Conservation (phyloP, 2,329 filamentous ascomycete species). For the Calycina marina region DNA sequence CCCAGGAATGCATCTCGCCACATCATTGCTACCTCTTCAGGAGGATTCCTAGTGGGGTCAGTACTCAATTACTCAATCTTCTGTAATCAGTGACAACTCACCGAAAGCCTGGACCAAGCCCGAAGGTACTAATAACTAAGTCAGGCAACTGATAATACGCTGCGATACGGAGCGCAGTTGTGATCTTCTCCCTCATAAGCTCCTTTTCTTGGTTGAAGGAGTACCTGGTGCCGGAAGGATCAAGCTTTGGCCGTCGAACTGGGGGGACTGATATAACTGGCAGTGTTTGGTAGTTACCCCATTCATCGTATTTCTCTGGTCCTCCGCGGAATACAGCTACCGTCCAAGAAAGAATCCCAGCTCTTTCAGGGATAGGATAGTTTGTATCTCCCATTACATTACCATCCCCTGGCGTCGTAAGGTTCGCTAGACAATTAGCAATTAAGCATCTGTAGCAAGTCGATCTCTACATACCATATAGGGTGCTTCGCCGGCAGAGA, state of each 20-base stretch:
- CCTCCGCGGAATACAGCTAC: conserved; percentile 62
- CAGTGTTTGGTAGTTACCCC: conserved; percentile 31
- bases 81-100: background rate
- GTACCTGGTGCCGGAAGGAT: conserved; percentile 50
- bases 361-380: conserved; percentile 58
- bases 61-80: background rate
- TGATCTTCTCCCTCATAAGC: conserved; percentile 59
- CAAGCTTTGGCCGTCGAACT: conserved; percentile 58
- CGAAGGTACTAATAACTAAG: conserved; percentile 50
- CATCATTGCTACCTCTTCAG: conserved; percentile 47
- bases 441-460: no score
- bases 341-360: conserved; percentile 54
- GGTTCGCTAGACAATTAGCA: conserved; percentile 10
- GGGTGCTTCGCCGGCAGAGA: conserved; percentile 58
- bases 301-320: conserved; percentile 46
- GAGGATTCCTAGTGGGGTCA: conserved; percentile 33
- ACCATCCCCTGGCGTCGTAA: conserved; percentile 43
- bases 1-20: conserved; percentile 52
- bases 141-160: conserved; percentile 41
- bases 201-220: conserved; percentile 58
- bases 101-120: conserved; percentile 45
- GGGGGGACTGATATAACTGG: conserved; percentile 58
- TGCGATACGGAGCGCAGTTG: conserved; percentile 55
- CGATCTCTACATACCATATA: conserved; percentile 49
- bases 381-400: conserved; percentile 31